These are phyloP conservation scores for Scutellaria baicalensis DNA, from an alignment of 257 asterid species.

Conservation along the genomic window DNA sequence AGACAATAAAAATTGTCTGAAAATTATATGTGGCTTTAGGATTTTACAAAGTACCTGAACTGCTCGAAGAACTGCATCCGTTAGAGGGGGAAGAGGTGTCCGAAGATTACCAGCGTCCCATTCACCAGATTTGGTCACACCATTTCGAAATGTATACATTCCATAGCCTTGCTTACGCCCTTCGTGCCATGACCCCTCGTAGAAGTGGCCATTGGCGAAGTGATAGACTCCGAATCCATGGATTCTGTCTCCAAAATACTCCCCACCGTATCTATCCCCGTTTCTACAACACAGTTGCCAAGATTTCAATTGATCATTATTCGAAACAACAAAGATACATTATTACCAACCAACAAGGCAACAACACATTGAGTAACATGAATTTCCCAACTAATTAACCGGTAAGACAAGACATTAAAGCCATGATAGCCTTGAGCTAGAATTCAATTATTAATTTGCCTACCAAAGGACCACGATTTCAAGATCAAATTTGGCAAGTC, in stretches of 20 bases:
- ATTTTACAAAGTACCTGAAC: conserved; percentile 41
- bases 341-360: background rate
- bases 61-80: conserved; percentile 46
- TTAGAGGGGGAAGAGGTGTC: conserved; percentile 29
- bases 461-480: conserved; percentile 22
- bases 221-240: conserved; percentile 88
- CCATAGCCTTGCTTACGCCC: conserved; percentile 88
- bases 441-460: conserved; percentile 16
- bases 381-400: conserved; percentile 10
- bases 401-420: conserved; percentile 13
- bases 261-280: conserved; percentile 81
- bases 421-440: conserved; percentile 5
- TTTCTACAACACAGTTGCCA: conserved; percentile 34
- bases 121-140: conserved; percentile 61
- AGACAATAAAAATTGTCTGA: background rate
- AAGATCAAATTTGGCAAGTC: background rate
- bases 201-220: conserved; percentile 78
- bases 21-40: background rate
- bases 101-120: conserved; percentile 69
- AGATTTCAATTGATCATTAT: background rate
- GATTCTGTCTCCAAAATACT: conserved; percentile 74
- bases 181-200: conserved; percentile 98
- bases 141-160: conserved; percentile 58
- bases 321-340: background rate
- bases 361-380: background rate